Conservation (phyloP, 805 yeast genomes). For the Danielia oregonensis region DNA sequence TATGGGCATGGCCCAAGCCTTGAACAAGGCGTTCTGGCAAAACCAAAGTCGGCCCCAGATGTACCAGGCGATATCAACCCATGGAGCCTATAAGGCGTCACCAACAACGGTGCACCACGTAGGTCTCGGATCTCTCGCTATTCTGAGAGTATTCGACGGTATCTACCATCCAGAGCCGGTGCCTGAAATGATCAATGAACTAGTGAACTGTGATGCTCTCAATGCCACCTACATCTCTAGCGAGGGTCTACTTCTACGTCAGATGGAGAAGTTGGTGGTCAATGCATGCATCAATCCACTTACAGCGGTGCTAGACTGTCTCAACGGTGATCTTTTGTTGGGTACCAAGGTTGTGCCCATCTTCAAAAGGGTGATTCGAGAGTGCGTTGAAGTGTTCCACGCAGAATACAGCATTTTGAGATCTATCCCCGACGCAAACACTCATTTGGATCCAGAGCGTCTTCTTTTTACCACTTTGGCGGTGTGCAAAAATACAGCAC, state of each 20-base stretch:
- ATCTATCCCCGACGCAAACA: slow-evolving; percentile 26
- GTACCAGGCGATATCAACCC: slow-evolving; percentile 75
- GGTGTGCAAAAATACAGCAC: slow-evolving; percentile 37
- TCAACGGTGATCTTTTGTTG: slow-evolving; percentile 67
- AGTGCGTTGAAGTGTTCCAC: slow-evolving; percentile 41
- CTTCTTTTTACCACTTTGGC: slow-evolving; percentile 34
- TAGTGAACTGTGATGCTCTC: slow-evolving; percentile 22
- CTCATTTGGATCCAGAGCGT: slow-evolving; percentile 29
- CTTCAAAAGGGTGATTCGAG: slow-evolving; percentile 42
- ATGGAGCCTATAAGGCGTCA: slow-evolving; percentile 64
- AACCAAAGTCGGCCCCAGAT: slow-evolving; percentile 48
- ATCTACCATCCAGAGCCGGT: slow-evolving; percentile 1
- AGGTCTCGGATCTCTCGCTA: slow-evolving; percentile 62
- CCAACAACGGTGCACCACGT: slow-evolving; percentile 49
- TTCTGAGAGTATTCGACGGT: slow-evolving; percentile 50
- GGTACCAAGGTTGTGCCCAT: slow-evolving; percentile 31
- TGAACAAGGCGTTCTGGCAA: slow-evolving; percentile 56
- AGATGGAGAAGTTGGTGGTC: slow-evolving; percentile 70
- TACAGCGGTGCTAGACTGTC: slow-evolving; percentile 72
- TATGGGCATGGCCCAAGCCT: slow-evolving; percentile 61
- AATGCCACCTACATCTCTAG: slow-evolving; percentile 31
- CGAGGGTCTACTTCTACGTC: slow-evolving; percentile 48
- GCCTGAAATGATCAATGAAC: slow-evolving; percentile 18
- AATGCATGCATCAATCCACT: slow-evolving; percentile 84
- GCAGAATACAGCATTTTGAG: slow-evolving; percentile 24